These are phyloP conservation scores for Penicillium sp. DNA, from an alignment of 2,329 filamentous ascomycete genomes.

Conservation along the genomic window DNA sequence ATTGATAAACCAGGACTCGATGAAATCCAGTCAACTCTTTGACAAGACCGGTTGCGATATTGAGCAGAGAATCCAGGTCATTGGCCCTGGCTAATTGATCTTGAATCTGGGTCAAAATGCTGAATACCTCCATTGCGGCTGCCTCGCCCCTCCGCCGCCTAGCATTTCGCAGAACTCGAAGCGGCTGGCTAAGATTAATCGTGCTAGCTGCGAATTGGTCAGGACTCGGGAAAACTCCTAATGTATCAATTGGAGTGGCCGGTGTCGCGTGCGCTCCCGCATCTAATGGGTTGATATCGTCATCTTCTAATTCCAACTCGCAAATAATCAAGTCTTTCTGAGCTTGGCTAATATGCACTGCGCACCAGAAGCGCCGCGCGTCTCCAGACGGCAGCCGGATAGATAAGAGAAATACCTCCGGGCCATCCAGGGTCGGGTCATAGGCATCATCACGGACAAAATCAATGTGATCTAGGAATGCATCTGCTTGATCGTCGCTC, in stretches of 20 bases:
- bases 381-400: conserved; percentile 59
- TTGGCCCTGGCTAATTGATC: conserved; percentile 69
- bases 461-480: conserved; percentile 79
- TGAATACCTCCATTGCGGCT: conserved; percentile 87
- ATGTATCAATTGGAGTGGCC: conserved; percentile 52
- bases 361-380: conserved; percentile 77
- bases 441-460: conserved; percentile 81
- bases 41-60: conserved; percentile 78
- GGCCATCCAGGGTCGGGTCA: conserved; percentile 71
- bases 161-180: conserved; percentile 73
- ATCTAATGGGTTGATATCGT: conserved; percentile 55
- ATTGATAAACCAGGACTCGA: conserved; percentile 90
- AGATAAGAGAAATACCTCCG: conserved; percentile 80
- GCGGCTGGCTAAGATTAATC: conserved; percentile 68
- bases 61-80: conserved; percentile 70
- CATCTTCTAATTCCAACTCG: conserved; percentile 85
- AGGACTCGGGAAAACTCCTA: conserved; percentile 67
- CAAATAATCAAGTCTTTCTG: conserved; percentile 74
- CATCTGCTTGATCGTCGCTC: conserved; percentile 78
- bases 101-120: conserved; percentile 88
- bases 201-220: conserved; percentile 77
- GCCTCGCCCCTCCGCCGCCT: conserved; percentile 74
- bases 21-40: conserved; percentile 91
- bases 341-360: conserved; percentile 70
- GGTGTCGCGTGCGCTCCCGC: conserved; percentile 19